Base-by-base conservation (phyloP, 1,284 basidiomycete genomes). In the Takashimella tepidaria region DNA sequence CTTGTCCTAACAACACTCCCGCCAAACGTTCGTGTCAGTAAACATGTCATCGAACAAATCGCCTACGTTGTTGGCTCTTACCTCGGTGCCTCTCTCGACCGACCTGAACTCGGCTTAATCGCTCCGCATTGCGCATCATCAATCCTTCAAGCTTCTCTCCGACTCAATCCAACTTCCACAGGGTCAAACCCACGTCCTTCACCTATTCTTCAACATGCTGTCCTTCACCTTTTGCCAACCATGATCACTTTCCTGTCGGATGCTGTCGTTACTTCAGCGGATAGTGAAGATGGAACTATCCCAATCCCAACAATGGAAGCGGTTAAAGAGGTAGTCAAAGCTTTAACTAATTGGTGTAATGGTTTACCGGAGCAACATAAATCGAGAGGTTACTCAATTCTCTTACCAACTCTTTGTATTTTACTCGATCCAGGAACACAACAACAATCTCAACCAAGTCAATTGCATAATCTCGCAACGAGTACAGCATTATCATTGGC, bases 41-140 rank as follows among this genome's bases (percentile, higher is more conserved):
- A 83, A 54, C 82, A 84, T 3, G 84, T 88, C 6, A 79, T 96
- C 20, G 92, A 95, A 64, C 88, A 92, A 62, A 83, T 83, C 19
- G 93, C 88, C 67, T 89, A 86, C 71, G 75, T 92, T 54, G 86
- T 96, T 42, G 84, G 85, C 1, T 87, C 92, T 60, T 89, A 72
- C 51, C 58, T 74, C 85, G 63, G 77, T 88, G 22, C 71, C 80
- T 19, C 85, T 83, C 47, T 78, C 74, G 12, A 80, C 81, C 62
- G 70, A 22, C 66, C 70, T 25, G 90, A 93, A 83, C 79, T 87
- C 26, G 85, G 87, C 0, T 71, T 91, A n/a, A 90, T 89, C 3
- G 90, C 92, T 2, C 83, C 88, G 1, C 90, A 97, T 64, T 96
- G 93, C 66, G 82, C 87, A 0, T 87, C 87, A 62, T 92, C 91